phyloP scores from a whole-genome alignment of 1,284 basidiomycete species.

The Leucoagaricus sp. region DNA sequence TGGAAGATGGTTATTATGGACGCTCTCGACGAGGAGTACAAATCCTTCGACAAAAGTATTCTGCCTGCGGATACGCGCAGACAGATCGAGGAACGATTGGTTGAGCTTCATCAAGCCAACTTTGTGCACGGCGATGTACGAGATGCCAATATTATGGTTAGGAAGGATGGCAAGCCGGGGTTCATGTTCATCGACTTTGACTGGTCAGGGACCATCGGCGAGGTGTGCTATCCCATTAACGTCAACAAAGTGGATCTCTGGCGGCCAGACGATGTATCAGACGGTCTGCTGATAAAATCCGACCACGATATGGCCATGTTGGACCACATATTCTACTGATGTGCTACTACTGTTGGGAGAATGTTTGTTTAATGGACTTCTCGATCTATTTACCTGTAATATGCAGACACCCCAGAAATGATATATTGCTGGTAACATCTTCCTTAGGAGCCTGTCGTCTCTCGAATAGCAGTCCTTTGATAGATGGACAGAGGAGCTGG shows the following conservation, averaged over 20 bases:
- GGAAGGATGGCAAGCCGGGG: neutral
- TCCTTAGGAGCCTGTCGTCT: too few species aligned
- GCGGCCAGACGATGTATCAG: slow-evolving; percentile 20
- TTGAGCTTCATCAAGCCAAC: slow-evolving; percentile 20
- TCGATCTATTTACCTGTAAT: too few species aligned
- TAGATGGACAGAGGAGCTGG: too few species aligned
- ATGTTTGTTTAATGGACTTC: too few species aligned
- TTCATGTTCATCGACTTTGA: slow-evolving; percentile 31
- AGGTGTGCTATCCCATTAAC: slow-evolving; percentile 26
- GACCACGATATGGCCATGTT: slow-evolving; percentile 24
- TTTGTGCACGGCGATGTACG: slow-evolving; percentile 31
- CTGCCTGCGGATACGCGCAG: neutral
- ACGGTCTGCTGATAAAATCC: slow-evolving; percentile 18
- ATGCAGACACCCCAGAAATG: too few species aligned
- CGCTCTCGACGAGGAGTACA: slow-evolving; percentile 11
- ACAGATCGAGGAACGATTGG: neutral
- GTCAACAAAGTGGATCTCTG: slow-evolving; percentile 14
- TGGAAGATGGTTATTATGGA: slow-evolving; percentile 35
- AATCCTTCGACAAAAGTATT: neutral
- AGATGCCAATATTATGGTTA: slow-evolving; percentile 25
- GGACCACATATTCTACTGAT: neutral
- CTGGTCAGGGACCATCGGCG: slow-evolving; percentile 26
- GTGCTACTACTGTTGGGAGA: too few species aligned
- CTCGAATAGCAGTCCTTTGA: too few species aligned
- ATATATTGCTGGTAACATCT: too few species aligned